Conservation (phyloP, 805 yeast species). For the Dipodascus albidus region DNA sequence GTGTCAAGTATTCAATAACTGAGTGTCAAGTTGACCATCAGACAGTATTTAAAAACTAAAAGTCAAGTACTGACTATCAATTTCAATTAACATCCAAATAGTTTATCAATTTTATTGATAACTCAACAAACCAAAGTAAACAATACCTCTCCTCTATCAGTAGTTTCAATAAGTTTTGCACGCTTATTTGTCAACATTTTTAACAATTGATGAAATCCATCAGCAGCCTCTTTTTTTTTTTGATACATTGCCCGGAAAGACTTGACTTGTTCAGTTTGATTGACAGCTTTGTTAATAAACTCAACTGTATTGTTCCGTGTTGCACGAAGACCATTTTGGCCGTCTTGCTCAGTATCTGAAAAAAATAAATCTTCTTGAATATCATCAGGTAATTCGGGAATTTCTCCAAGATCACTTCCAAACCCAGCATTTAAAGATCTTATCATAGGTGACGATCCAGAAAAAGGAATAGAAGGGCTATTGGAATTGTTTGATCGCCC, state of each 20-base stretch:
- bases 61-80: no score
- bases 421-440: neutral
- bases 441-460: neutral
- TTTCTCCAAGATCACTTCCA: neutral
- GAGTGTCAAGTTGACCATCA: no score
- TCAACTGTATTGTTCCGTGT: neutral
- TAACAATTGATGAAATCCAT: neutral
- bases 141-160: neutral
- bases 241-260: neutral
- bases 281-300: neutral
- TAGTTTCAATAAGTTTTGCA: neutral
- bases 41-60: no score
- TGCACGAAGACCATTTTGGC: neutral
- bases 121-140: neutral
- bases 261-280: neutral
- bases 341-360: neutral
- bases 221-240: neutral
- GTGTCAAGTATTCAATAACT: no score
- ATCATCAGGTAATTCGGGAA: neutral
- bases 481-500: neutral
- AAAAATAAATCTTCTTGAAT: neutral
- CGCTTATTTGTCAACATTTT: neutral
- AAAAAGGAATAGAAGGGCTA: neutral
- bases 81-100: no score
- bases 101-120: no score